These are phyloP conservation scores for Paecilomyces dactylethromorphus DNA, from an alignment of 2,329 filamentous ascomycete species.

Conservation along the genomic window DNA sequence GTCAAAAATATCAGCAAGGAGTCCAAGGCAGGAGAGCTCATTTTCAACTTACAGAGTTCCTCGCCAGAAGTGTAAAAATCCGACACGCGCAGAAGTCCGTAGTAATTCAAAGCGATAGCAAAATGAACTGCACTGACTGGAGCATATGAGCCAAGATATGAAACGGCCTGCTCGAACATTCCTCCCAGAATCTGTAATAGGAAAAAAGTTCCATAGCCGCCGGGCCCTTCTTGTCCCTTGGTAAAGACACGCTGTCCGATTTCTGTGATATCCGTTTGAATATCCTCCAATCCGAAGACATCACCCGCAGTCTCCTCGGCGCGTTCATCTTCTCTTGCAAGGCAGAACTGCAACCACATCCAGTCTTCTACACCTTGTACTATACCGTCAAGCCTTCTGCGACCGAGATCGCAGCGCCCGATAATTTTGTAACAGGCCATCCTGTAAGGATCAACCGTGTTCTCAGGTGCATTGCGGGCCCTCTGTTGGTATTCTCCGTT, in stretches of 20 bases:
- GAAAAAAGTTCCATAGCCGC: conserved; percentile 84
- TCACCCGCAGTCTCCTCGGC: conserved; percentile 57
- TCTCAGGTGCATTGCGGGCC: conserved; percentile 73
- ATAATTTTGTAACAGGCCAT: conserved; percentile 98
- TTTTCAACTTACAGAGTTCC: conserved; percentile 50
- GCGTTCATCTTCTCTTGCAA: conserved; percentile 56
- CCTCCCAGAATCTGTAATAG: conserved; percentile 85
- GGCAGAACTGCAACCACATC: conserved; percentile 60
- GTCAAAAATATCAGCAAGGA: conserved; percentile 13
- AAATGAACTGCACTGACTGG: conserved; percentile 95
- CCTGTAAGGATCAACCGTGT: conserved; percentile 86
- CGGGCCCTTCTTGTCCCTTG: conserved; percentile 70
- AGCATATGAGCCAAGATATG: conserved; percentile 84
- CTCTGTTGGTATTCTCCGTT: conserved; percentile 85
- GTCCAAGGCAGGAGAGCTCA: neutral
- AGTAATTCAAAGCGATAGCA: conserved; percentile 79
- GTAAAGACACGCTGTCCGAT: conserved; percentile 89
- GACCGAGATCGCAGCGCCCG: conserved; percentile 62
- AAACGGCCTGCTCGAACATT: conserved; percentile 88
- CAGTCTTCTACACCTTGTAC: conserved; percentile 58
- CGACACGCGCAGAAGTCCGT: conserved; percentile 80
- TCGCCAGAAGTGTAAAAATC: conserved; percentile 69
- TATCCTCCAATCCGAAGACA: conserved; percentile 57
- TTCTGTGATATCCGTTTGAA: conserved; percentile 75
- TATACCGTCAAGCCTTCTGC: conserved; percentile 51